These are phyloP conservation scores for Cladorrhinum samala DNA, from an alignment of 495 filamentous ascomycete genomes.

Conservation along the genomic window DNA sequence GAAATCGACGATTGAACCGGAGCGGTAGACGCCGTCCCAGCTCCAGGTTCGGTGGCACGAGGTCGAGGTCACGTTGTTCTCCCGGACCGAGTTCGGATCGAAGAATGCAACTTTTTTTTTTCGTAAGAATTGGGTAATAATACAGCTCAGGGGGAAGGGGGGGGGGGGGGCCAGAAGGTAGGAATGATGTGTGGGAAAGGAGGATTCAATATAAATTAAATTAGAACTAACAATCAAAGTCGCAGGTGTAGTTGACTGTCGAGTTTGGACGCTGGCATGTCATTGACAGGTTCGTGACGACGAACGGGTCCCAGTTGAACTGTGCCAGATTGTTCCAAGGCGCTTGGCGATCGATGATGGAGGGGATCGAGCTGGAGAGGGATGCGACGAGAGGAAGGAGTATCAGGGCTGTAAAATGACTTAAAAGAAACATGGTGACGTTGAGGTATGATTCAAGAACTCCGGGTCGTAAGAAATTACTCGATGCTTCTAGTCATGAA, in stretches of 20 bases:
- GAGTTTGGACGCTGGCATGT: not conserved
- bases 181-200: not conserved
- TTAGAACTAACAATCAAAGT: slow-evolving; percentile 1
- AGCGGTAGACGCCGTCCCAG: slow-evolving; percentile 25
- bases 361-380: not conserved
- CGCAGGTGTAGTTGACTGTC: slow-evolving; percentile 6
- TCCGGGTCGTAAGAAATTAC: too few relatives aligned
- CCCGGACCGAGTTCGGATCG: slow-evolving; percentile 30
- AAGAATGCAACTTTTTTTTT: slow-evolving; percentile 31
- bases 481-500: too few relatives aligned
- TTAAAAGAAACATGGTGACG: too few relatives aligned
- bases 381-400: not conserved
- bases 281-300: slow-evolving; percentile 5
- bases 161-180: not conserved
- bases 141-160: too few relatives aligned
- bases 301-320: slow-evolving; percentile 10
- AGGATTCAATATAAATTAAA: not conserved
- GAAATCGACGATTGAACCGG: slow-evolving; percentile 9
- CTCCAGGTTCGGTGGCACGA: slow-evolving; percentile 20
- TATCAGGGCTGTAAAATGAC: not conserved
- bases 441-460: too few relatives aligned
- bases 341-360: not conserved
- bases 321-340: not conserved
- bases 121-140: too few relatives aligned
- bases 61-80: slow-evolving; percentile 24